Evolutionary conservation across 495 filamentous ascomycete species (phyloP).

Genomic region (Neurospora sp.): DNA sequence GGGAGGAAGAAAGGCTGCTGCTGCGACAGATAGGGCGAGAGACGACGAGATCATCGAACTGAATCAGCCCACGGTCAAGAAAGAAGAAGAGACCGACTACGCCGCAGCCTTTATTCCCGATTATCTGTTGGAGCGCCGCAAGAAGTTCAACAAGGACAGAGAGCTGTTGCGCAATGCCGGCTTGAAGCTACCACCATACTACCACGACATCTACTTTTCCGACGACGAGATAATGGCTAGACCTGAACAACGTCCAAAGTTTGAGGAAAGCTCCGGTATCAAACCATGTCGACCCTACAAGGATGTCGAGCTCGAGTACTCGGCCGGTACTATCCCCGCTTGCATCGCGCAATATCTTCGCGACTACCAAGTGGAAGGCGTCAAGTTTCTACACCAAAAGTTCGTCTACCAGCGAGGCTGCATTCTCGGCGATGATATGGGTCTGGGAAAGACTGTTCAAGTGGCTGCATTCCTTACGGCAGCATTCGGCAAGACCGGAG

Average conservation of each 20-base stretch:
- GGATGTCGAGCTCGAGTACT: conserved; percentile 64
- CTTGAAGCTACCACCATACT: conserved; percentile 69
- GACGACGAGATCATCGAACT: conserved; percentile 2
- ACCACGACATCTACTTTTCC: conserved; percentile 75
- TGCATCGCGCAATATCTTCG: conserved; percentile 88
- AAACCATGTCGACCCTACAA: conserved; percentile 57
- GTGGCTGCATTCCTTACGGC: conserved; percentile 90
- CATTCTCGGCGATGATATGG: conserved; percentile 94
- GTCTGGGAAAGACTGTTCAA: conserved; percentile 92
- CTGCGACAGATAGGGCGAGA: not conserved
- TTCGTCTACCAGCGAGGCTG: conserved; percentile 92
- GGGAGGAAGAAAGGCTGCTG: conserved; percentile 1
- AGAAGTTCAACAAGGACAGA: conserved; percentile 45
- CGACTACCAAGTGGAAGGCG: conserved; percentile 83
- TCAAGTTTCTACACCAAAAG: conserved; percentile 73
- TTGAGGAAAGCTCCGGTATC: conserved; percentile 42
- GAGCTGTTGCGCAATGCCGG: conserved; percentile 55
- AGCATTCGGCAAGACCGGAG: conserved; percentile 90
- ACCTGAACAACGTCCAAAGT: conserved; percentile 59
- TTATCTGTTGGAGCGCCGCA: conserved; percentile 42
- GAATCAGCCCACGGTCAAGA: conserved; percentile 9
- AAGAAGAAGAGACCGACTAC: conserved; percentile 16
- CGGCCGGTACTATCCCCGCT: conserved; percentile 78
- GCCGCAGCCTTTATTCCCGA: conserved; percentile 30
- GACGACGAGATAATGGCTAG: conserved; percentile 62